Conservation (phyloP, 1,139 yeast genomes). For the Pichia inconspicua region DNA sequence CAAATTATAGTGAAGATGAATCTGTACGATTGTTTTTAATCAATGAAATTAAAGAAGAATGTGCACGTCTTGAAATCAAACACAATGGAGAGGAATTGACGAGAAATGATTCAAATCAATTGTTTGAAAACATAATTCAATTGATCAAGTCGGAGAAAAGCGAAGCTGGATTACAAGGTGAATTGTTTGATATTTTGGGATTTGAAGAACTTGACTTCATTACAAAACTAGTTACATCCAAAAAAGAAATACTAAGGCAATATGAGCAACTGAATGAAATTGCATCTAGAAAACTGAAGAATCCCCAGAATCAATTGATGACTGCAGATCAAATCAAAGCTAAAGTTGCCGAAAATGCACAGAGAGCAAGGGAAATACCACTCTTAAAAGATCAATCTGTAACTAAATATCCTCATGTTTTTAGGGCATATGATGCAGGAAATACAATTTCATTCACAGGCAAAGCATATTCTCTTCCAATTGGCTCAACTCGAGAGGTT, state of each 20-base stretch:
- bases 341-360: constrained; percentile 48
- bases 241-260: constrained; percentile 26
- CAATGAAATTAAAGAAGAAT: constrained; percentile 31
- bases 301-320: constrained; percentile 29
- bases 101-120: constrained; percentile 11
- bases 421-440: constrained; percentile 59
- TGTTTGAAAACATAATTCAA: constrained; percentile 28
- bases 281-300: neutral
- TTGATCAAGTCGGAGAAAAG: constrained; percentile 29
- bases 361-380: constrained; percentile 42
- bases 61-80: constrained; percentile 29
- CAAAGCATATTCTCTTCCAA: constrained; percentile 69
- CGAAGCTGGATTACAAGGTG: constrained; percentile 60
- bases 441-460: constrained; percentile 71
- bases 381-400: constrained; percentile 40
- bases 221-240: constrained; percentile 52
- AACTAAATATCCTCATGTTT: constrained; percentile 81
- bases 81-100: constrained; percentile 12
- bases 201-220: constrained; percentile 79
- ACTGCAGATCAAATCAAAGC: constrained; percentile 52
- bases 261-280: constrained; percentile 10
- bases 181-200: constrained; percentile 72
- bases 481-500: constrained; percentile 66
- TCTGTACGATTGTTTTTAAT: constrained; percentile 13
- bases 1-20: constrained; percentile 10